Conservation (phyloP, 495 filamentous ascomycete species). For the Talaromyces trachyspermus region DNA sequence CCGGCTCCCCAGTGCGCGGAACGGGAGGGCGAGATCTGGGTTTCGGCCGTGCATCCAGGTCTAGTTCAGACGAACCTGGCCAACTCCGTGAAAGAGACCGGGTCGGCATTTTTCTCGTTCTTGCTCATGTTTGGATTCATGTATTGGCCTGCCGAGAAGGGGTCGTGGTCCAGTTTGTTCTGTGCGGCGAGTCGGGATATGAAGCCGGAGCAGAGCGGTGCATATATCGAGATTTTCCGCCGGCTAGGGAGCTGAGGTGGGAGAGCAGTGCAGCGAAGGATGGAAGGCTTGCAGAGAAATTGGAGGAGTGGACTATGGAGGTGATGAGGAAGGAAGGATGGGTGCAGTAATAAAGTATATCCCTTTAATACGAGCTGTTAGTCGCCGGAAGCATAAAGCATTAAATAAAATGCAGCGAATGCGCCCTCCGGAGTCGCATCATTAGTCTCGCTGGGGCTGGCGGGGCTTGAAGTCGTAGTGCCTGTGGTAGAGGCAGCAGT, state of each 20-base stretch:
- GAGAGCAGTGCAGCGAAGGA: constrained; percentile 22
- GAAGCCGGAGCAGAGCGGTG: constrained; percentile 29
- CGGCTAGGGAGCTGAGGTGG: constrained; percentile 23
- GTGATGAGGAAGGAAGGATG: constrained; percentile 15
- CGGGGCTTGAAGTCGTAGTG: not conserved
- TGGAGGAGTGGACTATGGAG: constrained; percentile 21
- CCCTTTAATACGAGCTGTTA: no score
- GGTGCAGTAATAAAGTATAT: not conserved
- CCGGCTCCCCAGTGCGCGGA: constrained; percentile 19
- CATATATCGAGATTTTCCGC: constrained; percentile 19
- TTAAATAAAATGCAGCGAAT: no score
- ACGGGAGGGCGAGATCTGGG: constrained; percentile 30
- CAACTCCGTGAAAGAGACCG: constrained; percentile 10
- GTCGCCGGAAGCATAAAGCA: no score
- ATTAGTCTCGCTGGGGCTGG: not conserved
- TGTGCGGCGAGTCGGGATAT: constrained; percentile 33
- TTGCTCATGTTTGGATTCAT: constrained; percentile 18
- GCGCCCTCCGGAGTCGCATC: not conserved
- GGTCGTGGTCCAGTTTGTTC: constrained; percentile 31
- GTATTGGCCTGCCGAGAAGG: constrained; percentile 26
- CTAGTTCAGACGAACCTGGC: constrained; percentile 29
- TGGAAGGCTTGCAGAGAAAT: constrained; percentile 18
- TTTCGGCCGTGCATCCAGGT: constrained; percentile 37
- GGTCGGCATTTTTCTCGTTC: constrained; percentile 14
- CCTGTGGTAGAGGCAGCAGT: not conserved